A percentile compares a stretch with the other conserved stretches of the same genome.
Evolutionary conservation across 129 eudicot species (phyloP).

Genomic region (Saposhnikovia divaricata): DNA sequence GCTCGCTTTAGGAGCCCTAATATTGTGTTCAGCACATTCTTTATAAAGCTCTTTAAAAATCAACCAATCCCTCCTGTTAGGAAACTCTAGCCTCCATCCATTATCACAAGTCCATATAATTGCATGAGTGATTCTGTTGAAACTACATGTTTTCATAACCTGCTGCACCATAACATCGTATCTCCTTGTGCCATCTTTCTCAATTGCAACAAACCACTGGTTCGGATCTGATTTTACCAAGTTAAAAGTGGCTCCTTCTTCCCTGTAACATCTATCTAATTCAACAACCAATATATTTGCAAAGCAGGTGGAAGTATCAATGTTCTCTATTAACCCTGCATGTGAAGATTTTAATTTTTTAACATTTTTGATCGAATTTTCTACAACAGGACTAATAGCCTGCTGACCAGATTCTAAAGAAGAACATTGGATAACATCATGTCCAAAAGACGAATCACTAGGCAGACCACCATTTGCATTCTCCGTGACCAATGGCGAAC

Average conservation of each 20-base stretch:
- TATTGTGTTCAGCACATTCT: conserved; percentile 54
- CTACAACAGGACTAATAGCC: conserved; percentile 21
- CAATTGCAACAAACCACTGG: conserved; percentile 62
- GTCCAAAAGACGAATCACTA: conserved; percentile 10
- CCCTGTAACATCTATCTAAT: conserved; percentile 59
- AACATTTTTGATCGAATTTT: conserved; percentile 11
- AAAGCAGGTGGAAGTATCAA: conserved; percentile 42
- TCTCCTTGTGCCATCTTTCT: conserved; percentile 31
- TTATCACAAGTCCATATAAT: conserved; percentile 46
- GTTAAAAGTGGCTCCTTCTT: conserved; percentile 41
- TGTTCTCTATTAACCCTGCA: conserved; percentile 22
- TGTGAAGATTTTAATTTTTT: conserved; percentile 29
- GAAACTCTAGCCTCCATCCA: conserved; percentile 76
- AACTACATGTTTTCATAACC: conserved; percentile 53
- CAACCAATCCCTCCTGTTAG: conserved; percentile 62
- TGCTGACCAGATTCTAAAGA: conserved; percentile 24
- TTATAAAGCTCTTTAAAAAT: conserved; percentile 65
- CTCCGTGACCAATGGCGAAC: conserved; percentile 17
- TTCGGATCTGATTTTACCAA: conserved; percentile 42
- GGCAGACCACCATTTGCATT: conserved; percentile 24
- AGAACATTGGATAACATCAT: conserved; percentile 19
- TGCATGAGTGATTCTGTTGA: conserved; percentile 66
- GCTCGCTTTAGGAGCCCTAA: conserved; percentile 21
- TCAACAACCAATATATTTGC: conserved; percentile 61
- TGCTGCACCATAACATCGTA: conserved; percentile 34